These are phyloP conservation scores for Xylariaceae sp. DNA, from an alignment of 2,329 filamentous ascomycete genomes.

Conservation along the genomic window DNA sequence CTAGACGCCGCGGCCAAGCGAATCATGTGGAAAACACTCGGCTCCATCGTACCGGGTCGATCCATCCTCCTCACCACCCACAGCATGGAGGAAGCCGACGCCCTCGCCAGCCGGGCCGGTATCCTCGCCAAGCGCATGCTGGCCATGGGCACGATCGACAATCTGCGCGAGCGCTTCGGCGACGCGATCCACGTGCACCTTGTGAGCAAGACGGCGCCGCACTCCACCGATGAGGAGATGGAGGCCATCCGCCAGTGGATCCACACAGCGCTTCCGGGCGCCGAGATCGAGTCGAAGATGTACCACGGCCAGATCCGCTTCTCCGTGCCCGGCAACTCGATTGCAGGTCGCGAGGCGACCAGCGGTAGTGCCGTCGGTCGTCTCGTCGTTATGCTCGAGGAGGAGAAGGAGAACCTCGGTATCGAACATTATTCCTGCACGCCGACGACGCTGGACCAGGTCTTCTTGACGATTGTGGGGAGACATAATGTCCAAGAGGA, in stretches of 20 bases:
- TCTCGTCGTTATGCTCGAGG: conserved; percentile 69
- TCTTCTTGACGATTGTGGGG: conserved; percentile 80
- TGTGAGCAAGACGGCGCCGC: conserved; percentile 68
- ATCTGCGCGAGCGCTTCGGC: conserved; percentile 69
- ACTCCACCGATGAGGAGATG: conserved; percentile 66
- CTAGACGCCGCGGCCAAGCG: conserved; percentile 89
- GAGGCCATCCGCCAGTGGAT: conserved; percentile 63
- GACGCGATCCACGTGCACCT: conserved; percentile 77
- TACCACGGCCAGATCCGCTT: conserved; percentile 89
- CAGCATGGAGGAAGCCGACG: conserved; percentile 92
- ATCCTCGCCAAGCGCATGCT: conserved; percentile 85
- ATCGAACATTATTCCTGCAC: conserved; percentile 83
- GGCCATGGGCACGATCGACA: conserved; percentile 70
- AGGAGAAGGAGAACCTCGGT: conserved; percentile 60
- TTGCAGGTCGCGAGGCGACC: conserved; percentile 46
- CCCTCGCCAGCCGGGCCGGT: conserved; percentile 74
- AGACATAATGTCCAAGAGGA: conserved; percentile 76
- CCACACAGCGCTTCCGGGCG: conserved; percentile 52
- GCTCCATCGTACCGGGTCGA: conserved; percentile 67
- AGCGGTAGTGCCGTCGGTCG: conserved; percentile 57
- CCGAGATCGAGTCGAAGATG: conserved; percentile 64
- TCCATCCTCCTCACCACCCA: conserved; percentile 86
- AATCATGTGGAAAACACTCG: conserved; percentile 86
- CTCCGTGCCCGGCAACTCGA: conserved; percentile 55
- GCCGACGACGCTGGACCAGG: conserved; percentile 83